These are phyloP conservation scores for Aegilops bicornis DNA, from an alignment of 176 grass and related monocot species.

Conservation along the genomic window DNA sequence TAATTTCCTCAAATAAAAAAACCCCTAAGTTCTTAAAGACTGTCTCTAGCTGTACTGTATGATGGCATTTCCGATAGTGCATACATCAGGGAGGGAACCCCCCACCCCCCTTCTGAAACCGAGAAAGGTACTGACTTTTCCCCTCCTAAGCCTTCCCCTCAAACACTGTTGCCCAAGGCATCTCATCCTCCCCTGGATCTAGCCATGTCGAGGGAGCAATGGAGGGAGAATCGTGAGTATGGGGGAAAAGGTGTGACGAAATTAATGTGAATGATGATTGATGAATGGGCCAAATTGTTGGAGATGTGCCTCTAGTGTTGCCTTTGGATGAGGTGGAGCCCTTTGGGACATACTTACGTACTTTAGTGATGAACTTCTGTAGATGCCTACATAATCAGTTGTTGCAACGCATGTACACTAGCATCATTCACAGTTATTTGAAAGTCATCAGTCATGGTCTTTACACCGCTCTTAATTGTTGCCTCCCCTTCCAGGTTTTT, in stretches of 20 bases:
- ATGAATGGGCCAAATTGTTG: neutral
- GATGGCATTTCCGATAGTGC: neutral
- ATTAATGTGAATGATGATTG: neutral
- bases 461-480: slow-evolving; percentile 12
- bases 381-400: neutral
- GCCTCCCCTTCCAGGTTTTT: slow-evolving; percentile 50
- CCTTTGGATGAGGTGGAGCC: neutral
- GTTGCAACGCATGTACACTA: neutral
- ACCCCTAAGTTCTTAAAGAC: neutral
- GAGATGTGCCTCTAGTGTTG: neutral
- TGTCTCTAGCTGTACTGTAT: neutral
- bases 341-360: neutral
- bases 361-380: neutral
- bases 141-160: neutral
- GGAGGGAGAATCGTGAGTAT: neutral
- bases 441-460: neutral
- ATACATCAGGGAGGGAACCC: neutral
- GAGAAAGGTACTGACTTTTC: neutral
- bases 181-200: neutral
- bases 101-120: too few species aligned
- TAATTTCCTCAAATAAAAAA: neutral
- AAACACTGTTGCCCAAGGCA: neutral
- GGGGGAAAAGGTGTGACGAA: neutral
- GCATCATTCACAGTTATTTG: neutral
- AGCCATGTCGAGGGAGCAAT: neutral